Base-by-base conservation (phyloP, 1,284 basidiomycete species). In the Moesziomyces globuligerus region DNA sequence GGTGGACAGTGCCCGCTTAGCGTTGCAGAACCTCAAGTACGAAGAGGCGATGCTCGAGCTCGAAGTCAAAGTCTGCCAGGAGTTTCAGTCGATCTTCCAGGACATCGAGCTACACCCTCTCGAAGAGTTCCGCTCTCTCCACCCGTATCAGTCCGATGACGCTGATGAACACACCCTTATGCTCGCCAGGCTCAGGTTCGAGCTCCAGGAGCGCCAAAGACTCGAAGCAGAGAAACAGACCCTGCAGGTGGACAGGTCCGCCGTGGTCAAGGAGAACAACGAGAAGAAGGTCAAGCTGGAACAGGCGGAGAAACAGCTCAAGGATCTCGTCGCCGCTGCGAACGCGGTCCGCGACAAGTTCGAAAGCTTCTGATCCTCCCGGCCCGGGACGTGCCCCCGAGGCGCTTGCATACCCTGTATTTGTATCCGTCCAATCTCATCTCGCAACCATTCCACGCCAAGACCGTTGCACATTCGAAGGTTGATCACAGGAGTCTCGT, bases 51-150 rank as follows among this genome's bases (percentile, higher is more conserved):
- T 72, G 69, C 52, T 72, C 10, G 59, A 67, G 29, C 44, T 58
- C 21, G 69, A 72, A 24, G 64, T 72, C 15, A 52, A 57, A 15
- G 45, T 55, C 7, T 72, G 69, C n/a, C 53, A 61, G 34, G 59
- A 59, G 34, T 72, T 72, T 40, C 69, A 72, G 39, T 67, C 64
- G 17, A 67, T 72, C 55, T 72, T 39, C 26, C 69, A 67, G 40
- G 59, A 56, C n/a, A 67, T 72, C 41, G 44, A 58, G 18, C 45
- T 72, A 17, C 69, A 67, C 17, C 11, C 45, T 2, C 20, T 58
- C 34, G 55, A 62, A 32, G 69, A 58, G 28, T 71, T 66, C 21
- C 37, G 45, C 4, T 17, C 25, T 4, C 25, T 65, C 7, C 40
- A 58, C 8, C 43, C 40, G 23, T 44, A 56, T 1, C 44, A n/a